Conservation (phyloP, 2,329 filamentous ascomycete genomes). For the Ophiostoma novo-ulmi region DNA sequence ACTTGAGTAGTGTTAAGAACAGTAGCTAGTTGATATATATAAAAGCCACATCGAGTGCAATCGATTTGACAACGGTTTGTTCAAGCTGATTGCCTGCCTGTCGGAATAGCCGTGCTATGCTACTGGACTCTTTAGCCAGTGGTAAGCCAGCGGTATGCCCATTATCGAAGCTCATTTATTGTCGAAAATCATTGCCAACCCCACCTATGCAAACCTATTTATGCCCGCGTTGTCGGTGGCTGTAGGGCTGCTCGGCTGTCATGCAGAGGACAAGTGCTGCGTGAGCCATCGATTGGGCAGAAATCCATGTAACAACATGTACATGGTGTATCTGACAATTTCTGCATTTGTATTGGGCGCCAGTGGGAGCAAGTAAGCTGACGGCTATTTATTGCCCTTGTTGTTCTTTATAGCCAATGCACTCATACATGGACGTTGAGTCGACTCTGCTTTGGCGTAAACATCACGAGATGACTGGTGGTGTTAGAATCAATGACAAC, state of each 20-base stretch:
- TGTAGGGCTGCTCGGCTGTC: neutral
- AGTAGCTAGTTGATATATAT: too few relatives aligned
- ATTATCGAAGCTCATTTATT: neutral
- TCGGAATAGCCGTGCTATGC: constrained; percentile 1
- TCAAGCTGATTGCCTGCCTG: constrained; percentile 25
- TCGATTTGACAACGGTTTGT: too few relatives aligned
- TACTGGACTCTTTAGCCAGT: neutral
- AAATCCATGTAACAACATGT: neutral
- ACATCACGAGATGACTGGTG: neutral
- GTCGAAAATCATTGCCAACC: neutral
- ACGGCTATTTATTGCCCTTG: too few relatives aligned
- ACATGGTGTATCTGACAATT: neutral
- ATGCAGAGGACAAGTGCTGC: neutral
- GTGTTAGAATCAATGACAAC: neutral
- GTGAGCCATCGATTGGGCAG: neutral
- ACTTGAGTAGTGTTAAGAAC: too few relatives aligned
- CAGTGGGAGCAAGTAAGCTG: neutral
- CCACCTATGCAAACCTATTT: neutral
- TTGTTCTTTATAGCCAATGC: neutral
- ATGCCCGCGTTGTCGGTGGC: neutral
- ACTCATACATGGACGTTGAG: too few relatives aligned
- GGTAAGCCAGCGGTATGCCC: neutral
- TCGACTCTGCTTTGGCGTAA: too few relatives aligned
- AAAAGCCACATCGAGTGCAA: too few relatives aligned
- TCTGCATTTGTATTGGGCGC: neutral